A percentile compares a stretch with the other conserved stretches of the same genome.
Conservation (phyloP, 352 stramenopile species). For the Pythium myriotylum region DNA sequence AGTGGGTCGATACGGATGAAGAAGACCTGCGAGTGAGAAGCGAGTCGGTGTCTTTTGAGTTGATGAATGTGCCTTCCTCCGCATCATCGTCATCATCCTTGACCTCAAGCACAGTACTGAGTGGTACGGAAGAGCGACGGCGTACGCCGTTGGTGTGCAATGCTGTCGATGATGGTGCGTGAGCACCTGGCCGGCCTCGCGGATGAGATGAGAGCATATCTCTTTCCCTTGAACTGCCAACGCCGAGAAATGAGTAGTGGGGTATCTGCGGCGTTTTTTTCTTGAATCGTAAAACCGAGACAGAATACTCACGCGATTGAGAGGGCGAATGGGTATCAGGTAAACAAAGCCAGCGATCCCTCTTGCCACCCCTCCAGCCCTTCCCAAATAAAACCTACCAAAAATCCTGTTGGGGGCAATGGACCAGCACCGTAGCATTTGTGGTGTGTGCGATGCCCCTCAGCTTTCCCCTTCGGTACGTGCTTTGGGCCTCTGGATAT, state of each 20-base stretch:
- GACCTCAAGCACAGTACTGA: conserved; percentile 26
- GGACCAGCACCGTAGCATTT: not conserved
- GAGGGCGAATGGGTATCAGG: not conserved
- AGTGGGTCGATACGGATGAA: conserved; percentile 11
- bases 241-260: no score
- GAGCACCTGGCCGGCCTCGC: not conserved
- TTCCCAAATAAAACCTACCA: not conserved
- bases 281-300: not conserved
- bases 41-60: conserved; percentile 13
- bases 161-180: not conserved
- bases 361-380: not conserved
- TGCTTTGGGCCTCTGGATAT: no score
- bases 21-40: conserved; percentile 8
- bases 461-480: no score
- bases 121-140: conserved; percentile 19
- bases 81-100: conserved; percentile 22
- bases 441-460: not conserved
- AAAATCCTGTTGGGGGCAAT: not conserved
- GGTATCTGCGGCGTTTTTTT: no score
- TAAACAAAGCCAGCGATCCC: not conserved
- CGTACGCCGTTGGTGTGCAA: conserved; percentile 18
- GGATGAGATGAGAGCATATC: not conserved
- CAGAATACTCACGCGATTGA: not conserved
- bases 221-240: not conserved
- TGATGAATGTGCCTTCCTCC: conserved; percentile 22